A percentile compares a stretch with the other conserved stretches of the same genome.
Evolutionary conservation across 2,329 filamentous ascomycete species (phyloP).

Genomic region (Alternaria consortialis): DNA sequence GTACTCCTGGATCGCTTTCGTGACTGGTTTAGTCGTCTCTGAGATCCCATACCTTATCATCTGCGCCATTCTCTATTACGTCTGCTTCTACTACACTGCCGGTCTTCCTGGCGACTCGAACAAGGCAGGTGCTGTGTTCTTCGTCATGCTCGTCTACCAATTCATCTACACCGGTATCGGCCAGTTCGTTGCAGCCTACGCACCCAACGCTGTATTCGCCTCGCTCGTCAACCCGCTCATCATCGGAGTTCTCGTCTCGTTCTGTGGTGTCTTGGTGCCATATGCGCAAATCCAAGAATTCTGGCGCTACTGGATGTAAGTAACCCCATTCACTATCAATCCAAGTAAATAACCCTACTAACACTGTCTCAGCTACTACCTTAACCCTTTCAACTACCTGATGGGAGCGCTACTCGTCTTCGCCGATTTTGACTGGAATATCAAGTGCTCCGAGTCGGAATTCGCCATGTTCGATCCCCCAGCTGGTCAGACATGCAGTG

Average conservation of each 20-base stretch:
- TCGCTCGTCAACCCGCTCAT: constrained; percentile 60
- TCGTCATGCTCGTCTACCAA: constrained; percentile 67
- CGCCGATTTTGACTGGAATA: constrained; percentile 53
- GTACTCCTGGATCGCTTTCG: constrained; percentile 77
- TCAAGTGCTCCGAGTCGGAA: constrained; percentile 49
- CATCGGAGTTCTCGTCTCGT: constrained; percentile 31
- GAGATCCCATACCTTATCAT: constrained; percentile 73
- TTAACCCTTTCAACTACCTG: constrained; percentile 57
- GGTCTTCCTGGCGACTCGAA: constrained; percentile 48
- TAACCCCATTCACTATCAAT: neutral
- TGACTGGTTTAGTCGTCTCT: constrained; percentile 72
- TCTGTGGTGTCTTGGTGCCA: constrained; percentile 67
- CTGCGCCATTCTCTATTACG: constrained; percentile 68
- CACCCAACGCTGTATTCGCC: constrained; percentile 57
- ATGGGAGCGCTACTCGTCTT: constrained; percentile 54
- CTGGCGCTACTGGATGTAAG: constrained; percentile 63
- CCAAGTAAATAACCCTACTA: neutral
- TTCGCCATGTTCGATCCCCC: constrained; percentile 59
- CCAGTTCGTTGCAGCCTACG: constrained; percentile 62
- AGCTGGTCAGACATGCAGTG: constrained; percentile 62
- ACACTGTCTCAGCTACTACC: constrained; percentile 34
- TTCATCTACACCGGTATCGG: constrained; percentile 67
- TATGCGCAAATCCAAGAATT: constrained; percentile 72
- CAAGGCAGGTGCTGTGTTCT: constrained; percentile 63
- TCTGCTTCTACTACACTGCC: constrained; percentile 70